A percentile compares a stretch with the other conserved stretches of the same genome.
Evolutionary conservation across 75 land plant genomes (phyloP).

Genomic region (Pinus tabuliformis): DNA sequence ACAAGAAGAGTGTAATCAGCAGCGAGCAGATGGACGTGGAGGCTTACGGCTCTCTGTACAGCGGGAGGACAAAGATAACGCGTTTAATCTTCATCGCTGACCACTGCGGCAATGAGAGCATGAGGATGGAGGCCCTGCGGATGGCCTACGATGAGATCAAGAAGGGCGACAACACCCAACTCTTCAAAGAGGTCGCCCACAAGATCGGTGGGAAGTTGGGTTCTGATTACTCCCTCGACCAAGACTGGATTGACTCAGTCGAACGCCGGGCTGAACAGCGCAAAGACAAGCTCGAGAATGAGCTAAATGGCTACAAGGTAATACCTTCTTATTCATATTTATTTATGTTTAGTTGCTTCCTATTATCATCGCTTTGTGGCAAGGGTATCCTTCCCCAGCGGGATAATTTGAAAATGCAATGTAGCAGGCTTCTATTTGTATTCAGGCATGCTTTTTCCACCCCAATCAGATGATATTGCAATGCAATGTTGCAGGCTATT

Average conservation of each 20-base stretch:
- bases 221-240: slow-evolving; percentile 45
- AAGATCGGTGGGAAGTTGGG: slow-evolving; percentile 69
- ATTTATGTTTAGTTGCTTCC: background rate
- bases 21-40: slow-evolving; percentile 88
- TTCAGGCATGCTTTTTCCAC: no score
- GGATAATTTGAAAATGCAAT: no score
- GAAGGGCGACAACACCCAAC: slow-evolving; percentile 78
- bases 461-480: no score
- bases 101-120: slow-evolving; percentile 31
- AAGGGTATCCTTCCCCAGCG: background rate
- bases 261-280: slow-evolving; percentile 73
- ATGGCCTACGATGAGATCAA: slow-evolving; percentile 91
- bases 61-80: slow-evolving; percentile 67
- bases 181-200: slow-evolving; percentile 63
- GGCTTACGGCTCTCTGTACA: slow-evolving; percentile 84
- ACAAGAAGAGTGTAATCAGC: slow-evolving; percentile 18
- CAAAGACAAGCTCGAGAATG: slow-evolving; percentile 88
- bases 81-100: slow-evolving; percentile 89
- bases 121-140: slow-evolving; percentile 84
- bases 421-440: no score
- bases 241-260: slow-evolving; percentile 68
- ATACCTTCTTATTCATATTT: background rate
- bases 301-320: slow-evolving; percentile 84
- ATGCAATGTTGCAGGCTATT: no score
- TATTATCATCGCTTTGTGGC: no score